phyloP scores from a whole-genome alignment of 345 rosid genomes.

The Xanthoceras sorbifolium region DNA sequence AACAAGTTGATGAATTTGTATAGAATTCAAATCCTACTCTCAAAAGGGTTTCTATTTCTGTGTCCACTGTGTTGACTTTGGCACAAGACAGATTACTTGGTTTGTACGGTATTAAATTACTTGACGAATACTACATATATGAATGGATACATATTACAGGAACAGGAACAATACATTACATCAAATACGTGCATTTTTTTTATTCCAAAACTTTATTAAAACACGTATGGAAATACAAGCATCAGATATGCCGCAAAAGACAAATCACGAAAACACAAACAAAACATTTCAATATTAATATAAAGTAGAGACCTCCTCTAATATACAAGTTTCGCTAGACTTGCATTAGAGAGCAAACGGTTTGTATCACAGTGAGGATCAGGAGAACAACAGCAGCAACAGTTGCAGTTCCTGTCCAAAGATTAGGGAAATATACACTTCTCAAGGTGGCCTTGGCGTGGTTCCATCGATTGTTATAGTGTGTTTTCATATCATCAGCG shows the following conservation, averaged over 20 bases:
- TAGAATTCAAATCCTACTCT: neutral
- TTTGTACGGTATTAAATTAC: too few species aligned
- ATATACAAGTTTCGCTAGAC: neutral
- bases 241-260: too few species aligned
- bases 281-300: neutral
- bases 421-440: conserved; percentile 19
- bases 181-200: too few species aligned
- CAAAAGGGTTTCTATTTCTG: too few species aligned
- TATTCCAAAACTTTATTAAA: too few species aligned
- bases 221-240: too few species aligned
- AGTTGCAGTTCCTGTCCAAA: conserved; percentile 24
- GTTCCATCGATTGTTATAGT: neutral
- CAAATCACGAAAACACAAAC: neutral
- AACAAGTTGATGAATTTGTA: neutral
- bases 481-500: neutral
- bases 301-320: neutral
- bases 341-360: neutral
- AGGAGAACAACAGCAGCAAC: conserved; percentile 7
- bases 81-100: too few species aligned
- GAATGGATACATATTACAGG: too few species aligned
- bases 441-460: conserved; percentile 2
- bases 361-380: conserved; percentile 14
- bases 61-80: too few species aligned
- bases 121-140: too few species aligned
- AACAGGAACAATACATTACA: too few species aligned